A percentile compares a stretch with the other conserved stretches of the same genome.
phyloP scores from a whole-genome alignment of 352 stramenopile genomes.

The Globisporangium perplexum region DNA sequence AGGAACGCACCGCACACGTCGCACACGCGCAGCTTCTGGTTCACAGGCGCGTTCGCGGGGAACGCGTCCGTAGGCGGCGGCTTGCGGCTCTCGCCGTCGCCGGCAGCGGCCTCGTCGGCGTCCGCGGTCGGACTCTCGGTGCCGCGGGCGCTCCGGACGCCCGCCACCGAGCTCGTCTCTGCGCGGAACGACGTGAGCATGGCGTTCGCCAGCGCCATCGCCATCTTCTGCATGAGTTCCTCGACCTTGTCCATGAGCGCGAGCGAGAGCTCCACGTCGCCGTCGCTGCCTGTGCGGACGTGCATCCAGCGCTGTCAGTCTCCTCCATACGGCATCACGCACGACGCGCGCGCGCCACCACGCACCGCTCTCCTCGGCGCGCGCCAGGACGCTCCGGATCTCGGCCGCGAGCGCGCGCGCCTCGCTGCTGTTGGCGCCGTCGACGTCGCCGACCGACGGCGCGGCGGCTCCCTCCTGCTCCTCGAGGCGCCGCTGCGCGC shows the following conservation, averaged over 20 bases:
- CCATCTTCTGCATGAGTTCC: conserved; percentile 52
- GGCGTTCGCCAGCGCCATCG: conserved; percentile 29
- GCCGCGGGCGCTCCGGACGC: neutral
- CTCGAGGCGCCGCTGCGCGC: conserved; percentile 59
- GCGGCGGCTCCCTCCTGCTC: conserved; percentile 51
- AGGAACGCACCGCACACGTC: conserved; percentile 90
- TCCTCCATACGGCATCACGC: too few species aligned
- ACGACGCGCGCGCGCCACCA: neutral
- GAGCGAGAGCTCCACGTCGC: conserved; percentile 50
- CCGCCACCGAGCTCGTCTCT: conserved; percentile 4
- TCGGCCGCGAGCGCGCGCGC: conserved; percentile 62
- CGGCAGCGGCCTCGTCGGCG: neutral
- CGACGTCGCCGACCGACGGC: conserved; percentile 38
- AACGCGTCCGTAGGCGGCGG: neutral
- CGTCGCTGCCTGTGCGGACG: conserved; percentile 37
- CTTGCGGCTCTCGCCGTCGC: neutral
- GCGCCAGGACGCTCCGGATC: conserved; percentile 45
- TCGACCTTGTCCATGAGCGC: conserved; percentile 61
- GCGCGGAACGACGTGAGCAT: conserved; percentile 38
- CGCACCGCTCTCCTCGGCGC: conserved; percentile 48
- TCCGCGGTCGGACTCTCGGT: neutral
- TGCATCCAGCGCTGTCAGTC: neutral
- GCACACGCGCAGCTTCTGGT: conserved; percentile 86
- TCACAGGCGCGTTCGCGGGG: conserved; percentile 22
- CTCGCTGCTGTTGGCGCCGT: conserved; percentile 9